Base-by-base conservation (phyloP, 2,329 filamentous ascomycete species). In the Claviceps cyperi region DNA sequence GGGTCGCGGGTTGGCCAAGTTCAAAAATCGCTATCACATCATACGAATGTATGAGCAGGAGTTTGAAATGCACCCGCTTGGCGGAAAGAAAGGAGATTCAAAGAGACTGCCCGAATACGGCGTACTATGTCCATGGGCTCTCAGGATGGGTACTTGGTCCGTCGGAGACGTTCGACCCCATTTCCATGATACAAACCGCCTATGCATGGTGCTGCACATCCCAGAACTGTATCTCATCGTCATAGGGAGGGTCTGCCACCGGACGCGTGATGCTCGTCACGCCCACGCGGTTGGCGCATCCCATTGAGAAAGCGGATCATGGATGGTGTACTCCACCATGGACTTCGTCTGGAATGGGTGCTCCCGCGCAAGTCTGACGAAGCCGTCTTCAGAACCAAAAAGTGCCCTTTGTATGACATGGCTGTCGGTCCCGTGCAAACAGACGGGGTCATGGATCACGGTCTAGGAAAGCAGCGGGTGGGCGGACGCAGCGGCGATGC, bases 201-300 rank as follows among this genome's bases (percentile, higher is more conserved):
- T 86, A 22, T 81, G 75, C 64, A 79, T 85, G 71, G 64, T 79
- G 38, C 66, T 74, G 0, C 73, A 81, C 47, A 78, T 90, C 1
- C 82, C 83, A 0, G 80, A 86, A 56, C 68, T 92, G 1, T 81
- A 74, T 15, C 68, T 89, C 13, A 75, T 89, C 8, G 69, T 86
- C 3, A 67, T 83, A 1, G 86, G 75, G 0, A 1, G 86, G 75
- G 0, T 82, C 80, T 11, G 74, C 80, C n/a, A 75, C 74, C 46
- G 86, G 86, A 0, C 73, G 79, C 8, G 83, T 80, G 0, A 72
- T 76, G 1, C 66, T 91, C 1, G 62, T 87, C 24, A 84, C 83
- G 1, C 66, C 70, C 15, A 69, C 60, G 46, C 62, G 61, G 54
- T 63, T 59, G 60, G 60, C 51, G 53, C 54, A 53, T 46, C 56